Evolutionary conservation across 2,329 filamentous ascomycete genomes (phyloP).

Genomic region (Dactylonectria estremocensis): DNA sequence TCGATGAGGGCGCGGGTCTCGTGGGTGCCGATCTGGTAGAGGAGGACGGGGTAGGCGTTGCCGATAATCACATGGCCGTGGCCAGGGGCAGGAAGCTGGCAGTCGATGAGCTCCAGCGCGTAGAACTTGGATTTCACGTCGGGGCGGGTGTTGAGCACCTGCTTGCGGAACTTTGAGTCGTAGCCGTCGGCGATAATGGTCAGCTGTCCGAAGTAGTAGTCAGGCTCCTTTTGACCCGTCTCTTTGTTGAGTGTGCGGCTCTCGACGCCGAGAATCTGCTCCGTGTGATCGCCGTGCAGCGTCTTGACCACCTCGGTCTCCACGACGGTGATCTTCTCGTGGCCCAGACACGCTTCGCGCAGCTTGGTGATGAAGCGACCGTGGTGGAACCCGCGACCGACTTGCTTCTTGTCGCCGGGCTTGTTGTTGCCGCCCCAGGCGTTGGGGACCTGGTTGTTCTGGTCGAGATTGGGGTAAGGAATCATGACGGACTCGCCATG

Average conservation of each 20-base stretch:
- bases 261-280: constrained; percentile 87
- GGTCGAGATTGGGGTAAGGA: constrained; percentile 80
- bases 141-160: constrained; percentile 79
- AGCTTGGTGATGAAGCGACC: constrained; percentile 91
- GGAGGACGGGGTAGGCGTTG: constrained; percentile 81
- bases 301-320: constrained; percentile 89
- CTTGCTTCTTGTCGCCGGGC: constrained; percentile 61
- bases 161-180: constrained; percentile 89
- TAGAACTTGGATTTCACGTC: constrained; percentile 98
- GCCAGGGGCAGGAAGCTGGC: constrained; percentile 79
- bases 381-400: constrained; percentile 92
- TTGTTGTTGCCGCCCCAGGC: constrained; percentile 55
- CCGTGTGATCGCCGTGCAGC: constrained; percentile 77
- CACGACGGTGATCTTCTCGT: constrained; percentile 89
- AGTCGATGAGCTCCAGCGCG: constrained; percentile 92
- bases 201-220: constrained; percentile 89
- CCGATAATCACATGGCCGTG: constrained; percentile 93
- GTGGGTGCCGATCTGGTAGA: constrained; percentile 97
- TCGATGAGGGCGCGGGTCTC: constrained; percentile 94
- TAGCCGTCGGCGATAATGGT: constrained; percentile 96
- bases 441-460: constrained; percentile 58
- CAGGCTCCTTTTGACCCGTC: constrained; percentile 69
- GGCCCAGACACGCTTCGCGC: constrained; percentile 79
- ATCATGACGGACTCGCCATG: constrained; percentile 81
- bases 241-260: constrained; percentile 74